phyloP scores from a whole-genome alignment of 78 protist species.

The Dictyostelium purpureum region DNA sequence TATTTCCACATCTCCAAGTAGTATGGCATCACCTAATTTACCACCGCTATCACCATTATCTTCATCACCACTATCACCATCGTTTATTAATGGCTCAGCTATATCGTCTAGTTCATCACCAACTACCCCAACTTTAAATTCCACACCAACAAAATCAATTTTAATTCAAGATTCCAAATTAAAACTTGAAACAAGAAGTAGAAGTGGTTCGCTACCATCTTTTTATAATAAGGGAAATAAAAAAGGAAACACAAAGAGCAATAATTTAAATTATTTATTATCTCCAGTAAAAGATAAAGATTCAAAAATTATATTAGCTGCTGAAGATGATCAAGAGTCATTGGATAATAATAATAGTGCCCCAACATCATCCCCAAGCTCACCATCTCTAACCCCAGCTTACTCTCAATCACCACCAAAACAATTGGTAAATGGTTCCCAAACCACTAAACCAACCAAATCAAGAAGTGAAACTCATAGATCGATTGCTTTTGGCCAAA shows the following conservation, averaged over 20 bases:
- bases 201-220: slow-evolving; percentile 74
- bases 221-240: neutral
- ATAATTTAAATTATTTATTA: slow-evolving; percentile 4
- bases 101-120: too few species aligned
- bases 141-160: neutral
- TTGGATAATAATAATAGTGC: neutral
- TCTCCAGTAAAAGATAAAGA: slow-evolving; percentile 14
- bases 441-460: neutral
- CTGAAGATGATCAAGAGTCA: neutral
- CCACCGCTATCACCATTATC: slow-evolving; percentile 28
- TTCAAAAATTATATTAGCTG: slow-evolving; percentile 1
- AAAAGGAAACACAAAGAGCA: neutral
- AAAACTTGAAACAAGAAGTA: slow-evolving; percentile 7
- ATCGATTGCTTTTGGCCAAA: slow-evolving; percentile 24
- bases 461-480: slow-evolving; percentile 10
- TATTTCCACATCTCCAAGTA: neutral
- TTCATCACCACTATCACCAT: neutral
- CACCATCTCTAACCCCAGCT: neutral
- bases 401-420: neutral
- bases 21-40: neutral
- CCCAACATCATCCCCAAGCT: neutral
- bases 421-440: neutral
- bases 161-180: neutral
- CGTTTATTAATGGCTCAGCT: too few species aligned
- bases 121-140: too few species aligned